Evolutionary conservation across 192 early-diverging fungal species (phyloP).

Genomic region (Paraglomus brasilianum): DNA sequence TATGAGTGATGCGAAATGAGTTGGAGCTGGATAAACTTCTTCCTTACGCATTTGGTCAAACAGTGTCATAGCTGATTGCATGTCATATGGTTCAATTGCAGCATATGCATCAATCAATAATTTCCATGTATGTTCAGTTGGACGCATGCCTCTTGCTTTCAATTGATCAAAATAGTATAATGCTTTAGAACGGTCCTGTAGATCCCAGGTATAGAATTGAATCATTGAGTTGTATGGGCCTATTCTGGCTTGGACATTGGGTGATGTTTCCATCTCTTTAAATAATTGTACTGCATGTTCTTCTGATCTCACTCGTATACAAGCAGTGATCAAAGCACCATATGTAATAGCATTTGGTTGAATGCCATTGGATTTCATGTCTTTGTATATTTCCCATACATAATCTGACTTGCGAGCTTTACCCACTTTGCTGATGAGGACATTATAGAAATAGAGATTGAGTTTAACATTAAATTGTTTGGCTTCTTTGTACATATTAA

Average conservation of each 20-base stretch:
- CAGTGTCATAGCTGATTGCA: constrained; percentile 50
- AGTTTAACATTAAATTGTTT: constrained; percentile 52
- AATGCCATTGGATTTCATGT: constrained; percentile 53
- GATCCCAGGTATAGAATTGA: constrained; percentile 59
- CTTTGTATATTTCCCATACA: constrained; percentile 51
- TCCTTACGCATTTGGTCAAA: constrained; percentile 44
- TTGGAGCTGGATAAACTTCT: constrained; percentile 41
- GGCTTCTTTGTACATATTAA: constrained; percentile 56
- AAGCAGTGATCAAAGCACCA: constrained; percentile 56
- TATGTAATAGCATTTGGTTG: constrained; percentile 55
- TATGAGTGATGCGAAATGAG: constrained; percentile 55
- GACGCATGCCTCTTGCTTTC: constrained; percentile 41
- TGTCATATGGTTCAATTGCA: constrained; percentile 54
- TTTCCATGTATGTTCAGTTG: constrained; percentile 55
- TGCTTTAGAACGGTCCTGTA: constrained; percentile 46
- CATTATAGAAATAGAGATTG: constrained; percentile 59
- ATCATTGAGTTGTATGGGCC: constrained; percentile 62
- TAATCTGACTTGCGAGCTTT: constrained; percentile 56
- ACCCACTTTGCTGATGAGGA: constrained; percentile 57
- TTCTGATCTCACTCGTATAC: constrained; percentile 54
- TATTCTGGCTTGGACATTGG: constrained; percentile 49
- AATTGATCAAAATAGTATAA: constrained; percentile 51
- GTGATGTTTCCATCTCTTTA: constrained; percentile 45
- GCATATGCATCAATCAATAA: constrained; percentile 56
- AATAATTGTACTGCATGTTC: constrained; percentile 47